A percentile compares a stretch with the other conserved stretches of the same genome.
Conservation (phyloP, 2,329 filamentous ascomycete genomes). For the Cladophialophora immunda region DNA sequence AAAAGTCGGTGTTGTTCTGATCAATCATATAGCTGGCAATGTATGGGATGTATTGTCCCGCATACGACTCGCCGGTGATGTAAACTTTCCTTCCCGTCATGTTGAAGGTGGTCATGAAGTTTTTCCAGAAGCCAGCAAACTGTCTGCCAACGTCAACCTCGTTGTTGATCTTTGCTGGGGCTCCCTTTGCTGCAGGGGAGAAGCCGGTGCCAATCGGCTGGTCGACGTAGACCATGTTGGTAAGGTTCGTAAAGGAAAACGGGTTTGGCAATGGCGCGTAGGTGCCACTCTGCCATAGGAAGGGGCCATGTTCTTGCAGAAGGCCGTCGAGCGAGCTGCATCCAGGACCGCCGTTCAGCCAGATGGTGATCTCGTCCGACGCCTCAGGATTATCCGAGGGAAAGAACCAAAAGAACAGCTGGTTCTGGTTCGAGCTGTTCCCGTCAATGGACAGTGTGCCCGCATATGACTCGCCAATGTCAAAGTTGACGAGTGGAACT, state of each 20-base stretch:
- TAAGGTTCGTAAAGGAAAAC: constrained; percentile 43
- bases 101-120: constrained; percentile 65
- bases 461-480: constrained; percentile 64
- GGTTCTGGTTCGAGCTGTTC: constrained; percentile 48
- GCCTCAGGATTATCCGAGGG: constrained; percentile 59
- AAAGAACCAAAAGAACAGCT: constrained; percentile 60
- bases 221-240: constrained; percentile 43
- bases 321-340: constrained; percentile 71
- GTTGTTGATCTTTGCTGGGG: constrained; percentile 54
- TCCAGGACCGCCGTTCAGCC: constrained; percentile 64
- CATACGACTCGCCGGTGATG: constrained; percentile 64
- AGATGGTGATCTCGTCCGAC: constrained; percentile 60
- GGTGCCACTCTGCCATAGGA: constrained; percentile 75
- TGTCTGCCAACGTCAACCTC: constrained; percentile 58
- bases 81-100: constrained; percentile 63
- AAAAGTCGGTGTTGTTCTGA: constrained; percentile 57
- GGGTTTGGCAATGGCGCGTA: constrained; percentile 61
- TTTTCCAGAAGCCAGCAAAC: constrained; percentile 62
- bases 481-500: constrained; percentile 75
- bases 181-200: constrained; percentile 44
- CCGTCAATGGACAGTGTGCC: constrained; percentile 61
- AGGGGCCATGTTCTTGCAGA: constrained; percentile 67
- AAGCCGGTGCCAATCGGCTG: constrained; percentile 69
- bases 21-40: constrained; percentile 64
- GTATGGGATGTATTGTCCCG: constrained; percentile 49